These are phyloP conservation scores for Gardenia jasminoides DNA, from an alignment of 257 asterid genomes.

Conservation along the genomic window DNA sequence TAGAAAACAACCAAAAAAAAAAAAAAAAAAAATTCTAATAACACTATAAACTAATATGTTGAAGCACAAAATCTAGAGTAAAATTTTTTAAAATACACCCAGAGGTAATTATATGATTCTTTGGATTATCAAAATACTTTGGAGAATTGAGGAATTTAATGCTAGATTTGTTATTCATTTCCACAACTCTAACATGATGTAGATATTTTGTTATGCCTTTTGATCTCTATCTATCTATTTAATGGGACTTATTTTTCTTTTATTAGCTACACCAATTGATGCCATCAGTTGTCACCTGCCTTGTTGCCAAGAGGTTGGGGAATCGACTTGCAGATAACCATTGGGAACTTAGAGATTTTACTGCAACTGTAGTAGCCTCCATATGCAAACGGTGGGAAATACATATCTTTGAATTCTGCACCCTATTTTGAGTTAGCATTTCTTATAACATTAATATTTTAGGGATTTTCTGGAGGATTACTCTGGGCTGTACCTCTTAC, in stretches of 20 bases:
- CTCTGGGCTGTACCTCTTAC: not conserved
- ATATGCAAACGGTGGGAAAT: slow-evolving; percentile 74
- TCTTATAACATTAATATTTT: not conserved
- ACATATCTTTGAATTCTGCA: not conserved
- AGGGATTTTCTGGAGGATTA: not conserved
- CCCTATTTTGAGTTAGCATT: not conserved
- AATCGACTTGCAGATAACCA: slow-evolving; percentile 81
- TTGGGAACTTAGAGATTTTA: slow-evolving; percentile 87
- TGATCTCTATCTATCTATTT: slow-evolving; percentile 10
- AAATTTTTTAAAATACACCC: too few species aligned
- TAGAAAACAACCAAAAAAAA: too few species aligned
- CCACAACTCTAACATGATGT: not conserved
- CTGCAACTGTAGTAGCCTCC: slow-evolving; percentile 75
- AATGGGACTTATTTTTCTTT: slow-evolving; percentile 3
- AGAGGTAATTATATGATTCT: not conserved
- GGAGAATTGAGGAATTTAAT: not conserved
- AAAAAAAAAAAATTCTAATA: too few species aligned
- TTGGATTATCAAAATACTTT: not conserved
- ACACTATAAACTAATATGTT: too few species aligned
- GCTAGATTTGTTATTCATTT: not conserved
- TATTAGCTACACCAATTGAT: slow-evolving; percentile 85
- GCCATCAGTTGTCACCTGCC: slow-evolving; percentile 97
- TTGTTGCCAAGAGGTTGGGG: slow-evolving; percentile 89
- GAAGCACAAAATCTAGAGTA: too few species aligned
- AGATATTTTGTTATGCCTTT: slow-evolving; percentile 6